Evolutionary conservation across 2,329 filamentous ascomycete genomes (phyloP).

Genomic region (Sordariomycetes sp.): DNA sequence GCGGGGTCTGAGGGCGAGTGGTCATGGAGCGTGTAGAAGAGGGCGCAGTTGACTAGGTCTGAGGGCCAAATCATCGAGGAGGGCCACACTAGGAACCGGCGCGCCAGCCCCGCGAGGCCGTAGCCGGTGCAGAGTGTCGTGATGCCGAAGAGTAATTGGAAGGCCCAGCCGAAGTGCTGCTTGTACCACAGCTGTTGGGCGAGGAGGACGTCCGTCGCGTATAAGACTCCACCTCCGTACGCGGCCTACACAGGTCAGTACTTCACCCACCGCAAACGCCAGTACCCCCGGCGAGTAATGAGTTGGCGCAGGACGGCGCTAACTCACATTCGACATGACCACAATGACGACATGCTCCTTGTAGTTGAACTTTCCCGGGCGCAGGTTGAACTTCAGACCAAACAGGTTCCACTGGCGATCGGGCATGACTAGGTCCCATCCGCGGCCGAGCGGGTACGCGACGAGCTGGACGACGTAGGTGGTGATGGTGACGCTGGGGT

Average conservation of each 20-base stretch:
- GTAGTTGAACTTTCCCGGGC: slow-evolving; percentile 44
- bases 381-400: slow-evolving; percentile 41
- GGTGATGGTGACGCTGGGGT: slow-evolving; percentile 44
- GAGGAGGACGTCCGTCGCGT: slow-evolving; percentile 34
- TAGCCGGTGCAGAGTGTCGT: slow-evolving; percentile 52
- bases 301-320: neutral
- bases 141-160: slow-evolving; percentile 45
- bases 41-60: slow-evolving; percentile 43
- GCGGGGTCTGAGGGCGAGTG: slow-evolving; percentile 36
- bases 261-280: neutral
- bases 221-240: slow-evolving; percentile 43
- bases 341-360: slow-evolving; percentile 51
- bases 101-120: slow-evolving; percentile 44
- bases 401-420: slow-evolving; percentile 34
- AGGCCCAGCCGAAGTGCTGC: slow-evolving; percentile 40
- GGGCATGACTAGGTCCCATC: slow-evolving; percentile 41
- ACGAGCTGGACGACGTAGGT: slow-evolving; percentile 50
- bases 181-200: slow-evolving; percentile 33
- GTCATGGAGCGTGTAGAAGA: slow-evolving; percentile 55
- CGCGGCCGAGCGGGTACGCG: slow-evolving; percentile 43
- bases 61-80: slow-evolving; percentile 54
- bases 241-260: slow-evolving; percentile 27
- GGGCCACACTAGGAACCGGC: slow-evolving; percentile 46
- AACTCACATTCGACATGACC: slow-evolving; percentile 48
- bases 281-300: neutral